Conservation (phyloP, 2,329 filamentous ascomycete genomes). For the Diaporthe humulicola region DNA sequence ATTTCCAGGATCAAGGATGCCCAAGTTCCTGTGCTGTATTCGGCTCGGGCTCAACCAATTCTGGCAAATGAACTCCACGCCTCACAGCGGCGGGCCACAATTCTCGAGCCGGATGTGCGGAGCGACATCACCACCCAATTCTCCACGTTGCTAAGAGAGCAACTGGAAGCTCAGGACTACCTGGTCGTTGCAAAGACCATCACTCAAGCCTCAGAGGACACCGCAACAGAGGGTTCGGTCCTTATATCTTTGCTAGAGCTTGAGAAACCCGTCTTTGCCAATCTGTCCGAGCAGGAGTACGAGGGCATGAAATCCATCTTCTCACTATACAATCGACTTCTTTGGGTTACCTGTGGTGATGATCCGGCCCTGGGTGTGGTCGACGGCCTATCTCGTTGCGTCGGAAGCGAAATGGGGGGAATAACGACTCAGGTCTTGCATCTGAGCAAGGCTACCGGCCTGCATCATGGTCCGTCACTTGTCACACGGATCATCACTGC, state of each 20-base stretch:
- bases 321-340: slow-evolving; percentile 26
- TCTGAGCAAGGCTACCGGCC: slow-evolving; percentile 30
- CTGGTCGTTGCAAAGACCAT: slow-evolving; percentile 16
- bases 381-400: slow-evolving; percentile 33
- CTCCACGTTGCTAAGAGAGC: too few relatives aligned
- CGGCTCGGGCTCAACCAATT: too few relatives aligned
- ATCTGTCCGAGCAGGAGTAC: slow-evolving; percentile 33
- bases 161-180: too few relatives aligned
- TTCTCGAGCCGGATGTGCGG: too few relatives aligned
- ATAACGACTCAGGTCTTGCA: slow-evolving; percentile 33
- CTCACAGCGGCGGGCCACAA: too few relatives aligned
- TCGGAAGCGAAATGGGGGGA: slow-evolving; percentile 33
- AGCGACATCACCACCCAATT: too few relatives aligned
- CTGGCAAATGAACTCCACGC: too few relatives aligned
- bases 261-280: slow-evolving; percentile 32
- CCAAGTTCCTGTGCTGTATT: too few relatives aligned
- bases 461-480: slow-evolving; percentile 30
- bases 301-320: slow-evolving; percentile 32
- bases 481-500: slow-evolving; percentile 27
- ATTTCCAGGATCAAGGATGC: too few relatives aligned
- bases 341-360: slow-evolving; percentile 36
- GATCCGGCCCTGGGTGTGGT: slow-evolving; percentile 36
- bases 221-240: slow-evolving; percentile 28
- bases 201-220: slow-evolving; percentile 28
- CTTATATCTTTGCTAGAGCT: slow-evolving; percentile 34